A percentile compares a stretch with the other conserved stretches of the same genome.
These are phyloP conservation scores for Eucalyptus victrix DNA, from an alignment of 345 rosid genomes.

Conservation along the genomic window DNA sequence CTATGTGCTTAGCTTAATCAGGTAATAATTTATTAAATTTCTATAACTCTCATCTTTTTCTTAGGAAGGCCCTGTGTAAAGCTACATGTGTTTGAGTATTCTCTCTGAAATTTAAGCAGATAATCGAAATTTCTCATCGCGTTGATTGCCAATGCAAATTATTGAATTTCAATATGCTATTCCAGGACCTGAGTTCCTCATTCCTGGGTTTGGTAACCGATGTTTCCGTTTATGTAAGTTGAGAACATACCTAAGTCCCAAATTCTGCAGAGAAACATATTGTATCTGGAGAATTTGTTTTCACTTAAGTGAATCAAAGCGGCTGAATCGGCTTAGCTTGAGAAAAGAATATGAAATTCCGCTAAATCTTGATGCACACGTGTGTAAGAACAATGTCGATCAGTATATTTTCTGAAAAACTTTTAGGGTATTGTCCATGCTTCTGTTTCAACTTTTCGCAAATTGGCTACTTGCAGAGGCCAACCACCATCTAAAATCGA, in stretches of 20 bases:
- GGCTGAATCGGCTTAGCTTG: background rate
- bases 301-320: background rate
- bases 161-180: background rate
- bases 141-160: background rate
- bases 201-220: background rate
- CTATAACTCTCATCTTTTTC: background rate
- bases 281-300: background rate
- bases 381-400: background rate
- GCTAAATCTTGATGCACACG: background rate
- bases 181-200: background rate
- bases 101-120: background rate
- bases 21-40: conserved; percentile 14
- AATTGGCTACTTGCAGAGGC: conserved; percentile 21
- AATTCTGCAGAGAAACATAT: background rate
- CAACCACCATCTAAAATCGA: conserved; percentile 41
- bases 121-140: background rate
- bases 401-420: background rate
- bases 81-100: background rate
- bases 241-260: background rate
- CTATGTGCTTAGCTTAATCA: conserved; percentile 39
- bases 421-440: background rate
- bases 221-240: background rate
- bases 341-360: background rate
- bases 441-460: background rate
- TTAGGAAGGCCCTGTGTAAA: background rate